Base-by-base conservation (phyloP, 805 yeast species). In the Saturnispora sekii region DNA sequence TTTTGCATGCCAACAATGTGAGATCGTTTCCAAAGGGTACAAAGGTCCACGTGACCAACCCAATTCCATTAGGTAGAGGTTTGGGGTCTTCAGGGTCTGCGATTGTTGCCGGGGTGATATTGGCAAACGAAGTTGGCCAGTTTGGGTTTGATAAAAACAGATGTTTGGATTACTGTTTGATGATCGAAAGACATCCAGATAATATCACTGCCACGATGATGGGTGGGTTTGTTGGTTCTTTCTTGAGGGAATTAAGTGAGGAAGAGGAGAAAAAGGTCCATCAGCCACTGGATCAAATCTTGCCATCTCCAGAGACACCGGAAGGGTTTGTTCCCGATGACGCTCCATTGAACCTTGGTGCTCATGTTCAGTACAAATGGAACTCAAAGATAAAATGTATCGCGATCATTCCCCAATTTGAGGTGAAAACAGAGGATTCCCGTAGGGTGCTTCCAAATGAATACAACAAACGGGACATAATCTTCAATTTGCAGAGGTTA, bases 161-260 rank as follows among this genome's bases (percentile, higher is more conserved):
- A 55, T 74, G 93, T 79, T 70, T 93, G 56, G 98, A 93, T 64
- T 93, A 84, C 69, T 87, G 96, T 63, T 73, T 93, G 55, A 85
- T 93, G 93, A 89, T 93, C 53, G 98, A 93, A 69, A 80, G 97
- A 62, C 98, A 93, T 59, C 98, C 98, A 32, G 98, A 93, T 66
- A 93, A 93, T 64, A 89, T 93, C 58, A 87, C 96, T 10, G 98
- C 98, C 30, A 96, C 98, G 32, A 87, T 93, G 96, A 83, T 89
- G 81, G 98, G 98, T 48, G 97, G 98, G 1, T 93, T 93, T 63
- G 96, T 89, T 35, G 98, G 98, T 37, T 87, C 96, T 4, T 93
- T 84, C 64, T 73, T 93, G 58, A 77, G 95, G 56, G 94, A 85
- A 50, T 67, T 93, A 48, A 69, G 79, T 31, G 78, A 80, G 3